phyloP scores from a whole-genome alignment of 179 eudicot genomes.

The Monotropa hypopitys region DNA sequence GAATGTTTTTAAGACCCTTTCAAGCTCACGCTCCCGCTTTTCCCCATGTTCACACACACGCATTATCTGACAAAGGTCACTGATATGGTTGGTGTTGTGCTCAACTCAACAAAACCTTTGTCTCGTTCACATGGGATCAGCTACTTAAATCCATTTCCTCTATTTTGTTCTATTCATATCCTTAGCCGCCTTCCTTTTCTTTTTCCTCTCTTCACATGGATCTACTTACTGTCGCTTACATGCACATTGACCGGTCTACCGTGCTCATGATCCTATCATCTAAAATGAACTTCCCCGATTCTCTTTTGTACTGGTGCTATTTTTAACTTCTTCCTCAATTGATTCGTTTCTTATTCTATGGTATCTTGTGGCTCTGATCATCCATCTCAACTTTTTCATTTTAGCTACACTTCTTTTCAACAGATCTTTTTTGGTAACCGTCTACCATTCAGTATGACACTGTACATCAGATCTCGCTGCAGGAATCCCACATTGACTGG shows the following conservation, averaged over 20 bases:
- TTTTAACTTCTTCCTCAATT: not conserved
- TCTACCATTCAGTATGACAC: not conserved
- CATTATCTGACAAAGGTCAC: too few species aligned
- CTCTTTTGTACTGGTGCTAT: not conserved
- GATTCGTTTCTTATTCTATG: not conserved
- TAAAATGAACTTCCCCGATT: not conserved
- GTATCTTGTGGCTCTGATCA: not conserved
- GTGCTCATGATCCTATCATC: not conserved
- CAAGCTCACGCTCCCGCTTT: too few species aligned
- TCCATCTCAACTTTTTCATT: not conserved
- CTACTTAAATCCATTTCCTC: not conserved
- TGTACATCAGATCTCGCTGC: not conserved
- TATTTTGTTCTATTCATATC: not conserved
- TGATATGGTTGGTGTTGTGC: not conserved
- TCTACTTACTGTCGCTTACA: not conserved
- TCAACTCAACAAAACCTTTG: not conserved
- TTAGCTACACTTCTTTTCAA: not conserved
- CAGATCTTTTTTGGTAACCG: not conserved
- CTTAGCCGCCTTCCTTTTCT: not conserved
- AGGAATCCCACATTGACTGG: not conserved
- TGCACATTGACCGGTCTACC: not conserved
- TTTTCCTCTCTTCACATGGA: not conserved
- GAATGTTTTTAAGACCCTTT: too few species aligned
- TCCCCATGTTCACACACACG: too few species aligned
- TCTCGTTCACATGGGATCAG: not conserved